These are phyloP conservation scores for Chlorella sp. DNA, from an alignment of 139 green algal species.

Conservation along the genomic window DNA sequence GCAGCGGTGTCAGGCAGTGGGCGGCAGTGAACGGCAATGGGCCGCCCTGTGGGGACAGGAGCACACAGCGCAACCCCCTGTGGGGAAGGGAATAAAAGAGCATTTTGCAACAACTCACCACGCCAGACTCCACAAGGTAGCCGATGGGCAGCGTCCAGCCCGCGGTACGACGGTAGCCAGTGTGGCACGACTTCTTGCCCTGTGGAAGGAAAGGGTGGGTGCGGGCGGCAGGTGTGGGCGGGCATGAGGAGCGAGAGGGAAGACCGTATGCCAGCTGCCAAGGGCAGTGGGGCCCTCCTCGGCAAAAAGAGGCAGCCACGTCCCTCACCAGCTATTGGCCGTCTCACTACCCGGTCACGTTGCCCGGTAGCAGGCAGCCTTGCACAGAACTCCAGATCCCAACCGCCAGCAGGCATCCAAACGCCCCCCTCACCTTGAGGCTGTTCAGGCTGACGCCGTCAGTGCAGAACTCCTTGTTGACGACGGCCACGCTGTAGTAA, in stretches of 20 bases:
- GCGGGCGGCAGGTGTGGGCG: too few relatives aligned
- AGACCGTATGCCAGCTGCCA: too few relatives aligned
- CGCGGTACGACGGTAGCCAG: constrained; percentile 48
- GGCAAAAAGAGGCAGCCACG: too few relatives aligned
- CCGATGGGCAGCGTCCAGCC: constrained; percentile 48
- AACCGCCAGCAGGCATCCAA: too few relatives aligned
- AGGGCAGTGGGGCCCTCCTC: too few relatives aligned
- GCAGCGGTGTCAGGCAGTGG: background rate
- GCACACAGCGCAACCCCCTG: background rate
- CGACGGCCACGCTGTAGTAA: constrained; percentile 14
- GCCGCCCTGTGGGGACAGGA: too few relatives aligned
- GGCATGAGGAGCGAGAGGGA: too few relatives aligned
- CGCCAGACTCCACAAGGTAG: background rate
- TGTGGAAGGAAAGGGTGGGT: background rate
- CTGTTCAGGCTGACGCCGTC: background rate
- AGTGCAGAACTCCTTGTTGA: constrained; percentile 8
- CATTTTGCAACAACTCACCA: constrained; percentile 13
- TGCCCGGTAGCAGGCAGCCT: too few relatives aligned
- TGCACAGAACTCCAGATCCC: too few relatives aligned
- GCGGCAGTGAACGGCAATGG: background rate
- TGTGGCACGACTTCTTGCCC: constrained; percentile 52
- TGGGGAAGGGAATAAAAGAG: too few relatives aligned
- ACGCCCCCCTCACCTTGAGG: background rate
- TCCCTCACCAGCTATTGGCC: too few relatives aligned
- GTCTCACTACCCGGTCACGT: too few relatives aligned